Conservation (phyloP, 2,329 filamentous ascomycete genomes). For the Ceratocystis variospora region DNA sequence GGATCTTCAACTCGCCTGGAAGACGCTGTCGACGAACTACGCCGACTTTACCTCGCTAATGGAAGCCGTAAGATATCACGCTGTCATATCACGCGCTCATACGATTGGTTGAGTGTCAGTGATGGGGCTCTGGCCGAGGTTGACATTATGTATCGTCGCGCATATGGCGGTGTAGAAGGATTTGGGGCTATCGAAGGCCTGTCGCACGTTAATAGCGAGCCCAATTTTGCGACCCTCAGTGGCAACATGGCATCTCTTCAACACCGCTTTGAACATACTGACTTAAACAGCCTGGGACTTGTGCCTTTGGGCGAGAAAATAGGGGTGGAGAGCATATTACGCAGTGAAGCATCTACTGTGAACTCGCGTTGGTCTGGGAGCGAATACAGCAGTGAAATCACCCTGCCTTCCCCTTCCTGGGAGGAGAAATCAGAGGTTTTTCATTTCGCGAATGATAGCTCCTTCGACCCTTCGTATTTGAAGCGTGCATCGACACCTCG, state of each 20-base stretch:
- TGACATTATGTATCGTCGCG: constrained; percentile 41
- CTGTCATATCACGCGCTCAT: constrained; percentile 39
- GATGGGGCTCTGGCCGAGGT: constrained; percentile 39
- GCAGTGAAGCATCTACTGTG: neutral
- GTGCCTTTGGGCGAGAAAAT: neutral
- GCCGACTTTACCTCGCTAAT: constrained; percentile 43
- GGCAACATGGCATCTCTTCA: constrained; percentile 3
- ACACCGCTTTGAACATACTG: neutral
- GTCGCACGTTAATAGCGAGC: constrained; percentile 14
- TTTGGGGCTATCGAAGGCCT: constrained; percentile 35
- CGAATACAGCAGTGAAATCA: constrained; percentile 14
- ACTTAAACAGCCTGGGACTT: neutral
- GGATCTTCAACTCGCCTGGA: constrained; percentile 36
- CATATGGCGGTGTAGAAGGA: constrained; percentile 38
- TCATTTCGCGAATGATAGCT: neutral
- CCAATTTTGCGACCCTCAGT: neutral
- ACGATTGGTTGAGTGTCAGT: constrained; percentile 43
- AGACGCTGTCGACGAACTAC: constrained; percentile 49
- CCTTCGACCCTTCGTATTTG: constrained; percentile 5
- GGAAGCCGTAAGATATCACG: constrained; percentile 37
- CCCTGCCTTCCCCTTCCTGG: constrained; percentile 13
- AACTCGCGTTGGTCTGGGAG: neutral
- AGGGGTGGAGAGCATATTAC: neutral
- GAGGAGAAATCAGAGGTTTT: constrained; percentile 22
- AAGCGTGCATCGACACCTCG: constrained; percentile 16